Percentiles rank a stretch among this genome's conserved stretches.
These are phyloP conservation scores for Chloropicon primus DNA, from an alignment of 139 green algal genomes.

Conservation along the genomic window DNA sequence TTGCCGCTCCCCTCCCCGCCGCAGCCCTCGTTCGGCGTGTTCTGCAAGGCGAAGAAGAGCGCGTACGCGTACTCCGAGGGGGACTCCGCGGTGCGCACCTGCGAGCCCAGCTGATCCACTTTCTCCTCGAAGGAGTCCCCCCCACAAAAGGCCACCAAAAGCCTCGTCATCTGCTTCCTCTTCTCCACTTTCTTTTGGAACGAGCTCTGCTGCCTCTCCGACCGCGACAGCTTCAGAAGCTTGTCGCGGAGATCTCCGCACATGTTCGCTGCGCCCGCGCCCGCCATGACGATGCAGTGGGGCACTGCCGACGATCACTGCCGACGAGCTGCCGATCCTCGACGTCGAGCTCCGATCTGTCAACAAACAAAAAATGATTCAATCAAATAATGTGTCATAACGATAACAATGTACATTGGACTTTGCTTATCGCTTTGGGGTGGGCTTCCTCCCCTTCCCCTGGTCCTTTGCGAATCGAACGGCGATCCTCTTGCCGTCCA, in stretches of 20 bases:
- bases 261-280: not conserved
- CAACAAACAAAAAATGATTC: no score
- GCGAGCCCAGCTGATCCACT: not conserved
- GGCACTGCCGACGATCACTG: not conserved
- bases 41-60: not conserved
- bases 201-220: not conserved
- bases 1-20: no score
- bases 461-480: not conserved
- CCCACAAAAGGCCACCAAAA: not conserved
- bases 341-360: no score
- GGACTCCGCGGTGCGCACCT: not conserved
- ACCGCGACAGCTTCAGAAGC: not conserved
- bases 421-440: no score
- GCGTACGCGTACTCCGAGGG: not conserved
- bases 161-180: not conserved
- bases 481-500: not conserved
- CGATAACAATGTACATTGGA: no score
- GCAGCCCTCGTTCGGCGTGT: not conserved
- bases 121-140: not conserved
- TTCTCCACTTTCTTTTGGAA: not conserved
- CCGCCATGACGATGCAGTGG: not conserved
- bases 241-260: not conserved
- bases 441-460: not conserved
- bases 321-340: no score
- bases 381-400: no score